Percentiles rank a stretch among this genome's conserved stretches.
These are phyloP conservation scores for Vicia faba DNA, from an alignment of 306 rosid species.

Conservation along the genomic window DNA sequence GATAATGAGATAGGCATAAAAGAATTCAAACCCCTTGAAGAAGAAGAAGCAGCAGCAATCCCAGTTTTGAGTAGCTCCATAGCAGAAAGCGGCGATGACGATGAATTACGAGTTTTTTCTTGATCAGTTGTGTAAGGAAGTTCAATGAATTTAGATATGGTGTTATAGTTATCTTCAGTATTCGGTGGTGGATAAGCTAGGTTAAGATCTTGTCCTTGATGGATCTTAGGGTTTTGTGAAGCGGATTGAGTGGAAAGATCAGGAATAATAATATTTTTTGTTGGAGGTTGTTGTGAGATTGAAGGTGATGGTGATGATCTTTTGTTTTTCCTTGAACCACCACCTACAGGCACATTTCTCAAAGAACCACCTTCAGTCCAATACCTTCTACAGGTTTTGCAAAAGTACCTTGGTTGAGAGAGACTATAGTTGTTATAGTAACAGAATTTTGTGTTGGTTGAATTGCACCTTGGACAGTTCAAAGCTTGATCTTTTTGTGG, in stretches of 20 bases:
- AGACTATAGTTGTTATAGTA: slow-evolving; percentile 95
- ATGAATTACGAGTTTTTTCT: slow-evolving; percentile 28
- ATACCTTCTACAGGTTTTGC: slow-evolving; percentile 95
- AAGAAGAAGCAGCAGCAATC: slow-evolving; percentile 35
- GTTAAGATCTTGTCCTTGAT: slow-evolving; percentile 89
- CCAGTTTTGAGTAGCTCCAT: slow-evolving; percentile 76
- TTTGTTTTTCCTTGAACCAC: slow-evolving; percentile 95
- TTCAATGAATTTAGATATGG: slow-evolving; percentile 52
- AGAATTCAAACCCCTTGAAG: slow-evolving; percentile 66
- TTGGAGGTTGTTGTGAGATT: slow-evolving; percentile 11
- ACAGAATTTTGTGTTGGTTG: slow-evolving; percentile 92
- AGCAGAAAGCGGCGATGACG: slow-evolving; percentile 41
- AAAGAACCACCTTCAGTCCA: slow-evolving; percentile 99
- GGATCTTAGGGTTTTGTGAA: slow-evolving; percentile 70
- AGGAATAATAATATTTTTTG: slow-evolving; percentile 44
- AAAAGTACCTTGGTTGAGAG: slow-evolving; percentile 93
- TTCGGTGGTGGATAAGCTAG: slow-evolving; percentile 62
- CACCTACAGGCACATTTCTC: slow-evolving; percentile 96
- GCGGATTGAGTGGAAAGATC: slow-evolving; percentile 47
- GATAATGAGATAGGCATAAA: slow-evolving; percentile 59
- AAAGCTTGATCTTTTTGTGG: slow-evolving; percentile 82
- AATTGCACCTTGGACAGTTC: slow-evolving; percentile 97
- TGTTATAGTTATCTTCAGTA: slow-evolving; percentile 40
- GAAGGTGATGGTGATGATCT: slow-evolving; percentile 64
- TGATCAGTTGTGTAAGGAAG: slow-evolving; percentile 40